Evolutionary conservation across 768 basidiomycete species (phyloP).

Genomic region (Dentipellis sp.): DNA sequence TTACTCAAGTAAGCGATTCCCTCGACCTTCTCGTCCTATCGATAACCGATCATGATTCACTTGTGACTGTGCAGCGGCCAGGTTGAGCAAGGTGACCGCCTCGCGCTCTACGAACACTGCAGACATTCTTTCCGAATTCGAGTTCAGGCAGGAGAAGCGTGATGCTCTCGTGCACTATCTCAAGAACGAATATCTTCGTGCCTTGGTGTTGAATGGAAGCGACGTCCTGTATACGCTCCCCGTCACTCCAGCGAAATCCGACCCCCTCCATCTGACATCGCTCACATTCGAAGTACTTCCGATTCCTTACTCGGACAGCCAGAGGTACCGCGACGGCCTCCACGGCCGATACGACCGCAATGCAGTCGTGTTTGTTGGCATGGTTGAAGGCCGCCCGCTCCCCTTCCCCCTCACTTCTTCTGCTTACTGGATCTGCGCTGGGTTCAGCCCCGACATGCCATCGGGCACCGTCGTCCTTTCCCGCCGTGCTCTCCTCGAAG

Average conservation of each 20-base stretch:
- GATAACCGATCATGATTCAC: too few species aligned
- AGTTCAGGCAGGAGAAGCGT: slow-evolving; percentile 3
- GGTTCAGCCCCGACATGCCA: slow-evolving; percentile 13
- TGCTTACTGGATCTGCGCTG: slow-evolving; percentile 14
- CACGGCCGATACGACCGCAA: slow-evolving; percentile 18
- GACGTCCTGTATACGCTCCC: background rate
- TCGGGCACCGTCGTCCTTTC: slow-evolving; percentile 20
- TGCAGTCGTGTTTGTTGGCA: slow-evolving; percentile 18
- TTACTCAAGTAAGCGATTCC: slow-evolving; percentile 18
- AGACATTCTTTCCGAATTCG: background rate
- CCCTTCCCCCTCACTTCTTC: slow-evolving; percentile 8
- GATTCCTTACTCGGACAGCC: background rate
- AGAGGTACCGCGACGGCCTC: slow-evolving; percentile 5
- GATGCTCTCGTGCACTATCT: slow-evolving; percentile 18
- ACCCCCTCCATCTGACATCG: background rate
- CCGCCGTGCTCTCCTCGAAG: slow-evolving; percentile 18
- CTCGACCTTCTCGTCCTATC: too few species aligned
- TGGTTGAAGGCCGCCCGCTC: slow-evolving; percentile 11
- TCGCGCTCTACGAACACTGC: background rate
- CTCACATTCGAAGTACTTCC: background rate
- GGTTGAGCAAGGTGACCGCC: too few species aligned
- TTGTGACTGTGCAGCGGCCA: too few species aligned
- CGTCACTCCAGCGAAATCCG: background rate
- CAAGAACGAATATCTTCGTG: slow-evolving; percentile 18
- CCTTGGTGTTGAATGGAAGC: slow-evolving; percentile 1